A percentile compares a stretch with the other conserved stretches of the same genome.
These are phyloP conservation scores for Obelidium mucronatum DNA, from an alignment of 192 early-diverging fungal species.

Conservation along the genomic window DNA sequence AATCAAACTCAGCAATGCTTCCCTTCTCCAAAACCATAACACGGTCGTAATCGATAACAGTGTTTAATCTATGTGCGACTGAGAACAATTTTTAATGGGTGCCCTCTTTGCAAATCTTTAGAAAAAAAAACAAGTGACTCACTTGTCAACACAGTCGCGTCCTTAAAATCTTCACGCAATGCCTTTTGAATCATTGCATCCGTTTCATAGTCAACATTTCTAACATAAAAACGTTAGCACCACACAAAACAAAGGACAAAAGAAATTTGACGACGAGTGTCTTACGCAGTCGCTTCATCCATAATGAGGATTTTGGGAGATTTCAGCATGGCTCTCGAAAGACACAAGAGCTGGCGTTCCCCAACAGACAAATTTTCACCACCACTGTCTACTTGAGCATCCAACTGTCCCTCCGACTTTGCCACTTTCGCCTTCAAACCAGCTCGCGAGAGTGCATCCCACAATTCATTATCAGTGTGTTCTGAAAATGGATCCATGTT, in stretches of 20 bases:
- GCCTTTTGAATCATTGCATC: slow-evolving; percentile 79
- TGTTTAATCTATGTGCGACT: slow-evolving; percentile 50
- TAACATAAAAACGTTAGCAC: background rate
- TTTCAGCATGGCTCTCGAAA: slow-evolving; percentile 61
- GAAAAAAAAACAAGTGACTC: slow-evolving; percentile 15
- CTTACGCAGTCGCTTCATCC: slow-evolving; percentile 62
- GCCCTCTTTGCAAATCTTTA: too few species aligned
- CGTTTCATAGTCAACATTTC: slow-evolving; percentile 76
- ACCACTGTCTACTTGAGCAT: slow-evolving; percentile 71
- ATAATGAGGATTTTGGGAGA: slow-evolving; percentile 57
- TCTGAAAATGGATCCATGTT: slow-evolving; percentile 79
- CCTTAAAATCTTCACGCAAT: slow-evolving; percentile 70
- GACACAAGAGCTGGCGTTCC: slow-evolving; percentile 67
- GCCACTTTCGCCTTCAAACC: slow-evolving; percentile 71
- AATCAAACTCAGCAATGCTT: slow-evolving; percentile 59
- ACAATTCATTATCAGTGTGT: slow-evolving; percentile 72
- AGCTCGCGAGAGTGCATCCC: slow-evolving; percentile 71
- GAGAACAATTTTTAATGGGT: background rate
- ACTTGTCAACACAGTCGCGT: slow-evolving; percentile 63
- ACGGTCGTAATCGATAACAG: slow-evolving; percentile 57
- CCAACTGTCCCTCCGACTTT: slow-evolving; percentile 58
- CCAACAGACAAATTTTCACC: slow-evolving; percentile 89
- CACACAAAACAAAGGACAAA: background rate
- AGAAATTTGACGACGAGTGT: slow-evolving; percentile 38
- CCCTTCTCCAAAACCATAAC: slow-evolving; percentile 57